phyloP scores from a whole-genome alignment of 2,329 filamentous ascomycete species.

The Colletotrichum cordylinicola region DNA sequence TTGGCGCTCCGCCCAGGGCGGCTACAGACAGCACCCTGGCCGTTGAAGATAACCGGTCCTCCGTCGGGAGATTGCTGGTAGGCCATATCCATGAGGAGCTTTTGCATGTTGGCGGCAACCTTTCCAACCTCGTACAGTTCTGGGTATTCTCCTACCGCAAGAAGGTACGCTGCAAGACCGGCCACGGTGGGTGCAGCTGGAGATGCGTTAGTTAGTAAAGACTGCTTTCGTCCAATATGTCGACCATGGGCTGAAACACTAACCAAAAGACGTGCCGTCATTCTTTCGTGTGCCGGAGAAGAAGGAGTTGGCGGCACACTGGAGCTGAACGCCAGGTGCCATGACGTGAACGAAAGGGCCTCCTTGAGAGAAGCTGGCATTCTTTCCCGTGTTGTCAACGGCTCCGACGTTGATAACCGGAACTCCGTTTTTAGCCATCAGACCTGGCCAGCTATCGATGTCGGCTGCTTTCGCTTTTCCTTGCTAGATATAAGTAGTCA shows the following conservation, averaged over 20 bases:
- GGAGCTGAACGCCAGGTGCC: not conserved
- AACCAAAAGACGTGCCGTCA: not conserved
- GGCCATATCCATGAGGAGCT: not conserved
- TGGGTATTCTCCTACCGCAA: not conserved
- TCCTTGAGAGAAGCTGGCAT: not conserved
- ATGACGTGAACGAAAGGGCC: not conserved
- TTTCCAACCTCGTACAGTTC: not conserved
- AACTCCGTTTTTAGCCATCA: not conserved
- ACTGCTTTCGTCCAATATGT: not conserved
- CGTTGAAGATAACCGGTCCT: not conserved
- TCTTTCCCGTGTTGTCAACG: not conserved
- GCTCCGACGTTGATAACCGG: not conserved
- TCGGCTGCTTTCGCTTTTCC: not conserved
- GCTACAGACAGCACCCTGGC: not conserved
- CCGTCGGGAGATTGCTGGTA: not conserved
- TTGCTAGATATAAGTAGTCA: not conserved
- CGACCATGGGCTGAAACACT: not conserved
- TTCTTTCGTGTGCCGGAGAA: not conserved
- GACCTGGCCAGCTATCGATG: not conserved
- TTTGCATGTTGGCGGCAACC: not conserved
- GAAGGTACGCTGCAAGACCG: not conserved
- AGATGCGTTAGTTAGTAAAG: not conserved
- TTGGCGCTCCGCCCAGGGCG: not conserved
- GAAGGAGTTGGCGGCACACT: not conserved
- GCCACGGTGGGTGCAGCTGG: not conserved